Evolutionary conservation across 2,329 filamentous ascomycete species (phyloP).

Genomic region (Trichophyton verrucosum): DNA sequence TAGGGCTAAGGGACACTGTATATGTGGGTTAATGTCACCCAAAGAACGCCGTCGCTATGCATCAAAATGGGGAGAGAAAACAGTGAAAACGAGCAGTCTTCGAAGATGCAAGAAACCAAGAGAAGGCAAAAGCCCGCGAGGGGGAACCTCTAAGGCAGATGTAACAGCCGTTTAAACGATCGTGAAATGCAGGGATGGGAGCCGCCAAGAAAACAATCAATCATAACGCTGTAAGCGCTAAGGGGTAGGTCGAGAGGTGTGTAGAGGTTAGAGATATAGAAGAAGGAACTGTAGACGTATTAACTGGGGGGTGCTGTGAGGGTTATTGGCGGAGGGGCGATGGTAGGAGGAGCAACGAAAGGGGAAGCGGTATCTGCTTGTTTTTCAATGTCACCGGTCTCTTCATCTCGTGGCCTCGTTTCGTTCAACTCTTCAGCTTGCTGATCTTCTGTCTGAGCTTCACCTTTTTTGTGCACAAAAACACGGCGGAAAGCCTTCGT

Average conservation of each 20-base stretch:
- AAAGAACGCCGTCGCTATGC: conserved; percentile 6
- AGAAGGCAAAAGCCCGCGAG: neutral
- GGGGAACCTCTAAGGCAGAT: neutral
- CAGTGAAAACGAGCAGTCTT: neutral
- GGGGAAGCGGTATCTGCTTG: conserved; percentile 16
- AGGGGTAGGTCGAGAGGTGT: neutral
- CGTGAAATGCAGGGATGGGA: neutral
- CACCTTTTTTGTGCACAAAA: conserved; percentile 9
- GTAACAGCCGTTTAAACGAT: neutral
- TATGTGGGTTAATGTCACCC: neutral
- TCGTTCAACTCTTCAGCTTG: conserved; percentile 14
- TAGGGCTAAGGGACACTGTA: neutral
- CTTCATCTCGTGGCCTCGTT: conserved; percentile 8
- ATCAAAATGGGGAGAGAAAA: neutral
- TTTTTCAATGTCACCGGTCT: conserved; percentile 8
- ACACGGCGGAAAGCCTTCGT: conserved; percentile 16
- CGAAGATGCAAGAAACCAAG: neutral
- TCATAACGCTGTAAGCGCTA: neutral
- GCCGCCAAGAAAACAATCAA: neutral
- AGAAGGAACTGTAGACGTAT: neutral
- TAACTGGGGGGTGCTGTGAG: conserved; percentile 26
- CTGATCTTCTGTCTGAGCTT: conserved; percentile 5
- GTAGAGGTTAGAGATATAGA: neutral
- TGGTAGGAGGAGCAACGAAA: conserved; percentile 22
- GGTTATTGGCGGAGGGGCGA: conserved; percentile 26